Conservation (phyloP, 768 basidiomycete species). For the Calocera viscosa region DNA sequence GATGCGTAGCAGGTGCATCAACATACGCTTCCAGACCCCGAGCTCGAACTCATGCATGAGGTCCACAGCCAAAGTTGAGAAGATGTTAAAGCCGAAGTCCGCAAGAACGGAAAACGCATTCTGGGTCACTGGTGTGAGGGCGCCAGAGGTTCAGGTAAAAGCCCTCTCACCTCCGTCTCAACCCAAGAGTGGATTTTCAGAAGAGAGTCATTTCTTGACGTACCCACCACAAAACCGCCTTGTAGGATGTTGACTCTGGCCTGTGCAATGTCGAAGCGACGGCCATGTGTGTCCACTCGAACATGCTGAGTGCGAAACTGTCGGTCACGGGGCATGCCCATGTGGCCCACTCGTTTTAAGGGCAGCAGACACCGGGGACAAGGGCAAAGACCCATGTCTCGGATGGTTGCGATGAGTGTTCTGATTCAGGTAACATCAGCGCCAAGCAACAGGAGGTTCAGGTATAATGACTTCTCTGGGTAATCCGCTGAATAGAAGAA, state of each 20-base stretch:
- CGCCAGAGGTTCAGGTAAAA: too few relatives aligned
- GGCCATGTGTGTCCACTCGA: conserved; percentile 9
- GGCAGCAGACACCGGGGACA: conserved; percentile 31
- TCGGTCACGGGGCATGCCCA: conserved; percentile 24
- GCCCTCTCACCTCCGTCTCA: conserved; percentile 14
- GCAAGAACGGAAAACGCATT: conserved; percentile 29
- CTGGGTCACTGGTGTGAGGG: conserved; percentile 19
- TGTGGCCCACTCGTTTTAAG: conserved; percentile 22
- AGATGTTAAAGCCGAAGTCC: conserved; percentile 21
- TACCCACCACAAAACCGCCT: too few relatives aligned
- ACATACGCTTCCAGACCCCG: conserved; percentile 30
- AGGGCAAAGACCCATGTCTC: conserved; percentile 31
- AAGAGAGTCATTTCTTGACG: too few relatives aligned
- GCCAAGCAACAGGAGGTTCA: too few relatives aligned
- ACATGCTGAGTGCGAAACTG: background rate
- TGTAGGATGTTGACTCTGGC: too few relatives aligned
- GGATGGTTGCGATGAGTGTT: conserved; percentile 30
- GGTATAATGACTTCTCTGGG: conserved; percentile 28
- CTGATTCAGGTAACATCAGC: conserved; percentile 19
- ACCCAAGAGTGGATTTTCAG: conserved; percentile 12
- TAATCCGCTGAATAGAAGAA: conserved; percentile 31
- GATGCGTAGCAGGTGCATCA: conserved; percentile 31
- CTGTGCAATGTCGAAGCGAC: too few relatives aligned
- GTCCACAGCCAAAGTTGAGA: conserved; percentile 25
- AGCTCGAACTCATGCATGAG: conserved; percentile 35